Percentiles rank a stretch among this genome's conserved stretches.
Conservation (phyloP, 2,329 filamentous ascomycete species). For the Acephala macrosclerotiorum region DNA sequence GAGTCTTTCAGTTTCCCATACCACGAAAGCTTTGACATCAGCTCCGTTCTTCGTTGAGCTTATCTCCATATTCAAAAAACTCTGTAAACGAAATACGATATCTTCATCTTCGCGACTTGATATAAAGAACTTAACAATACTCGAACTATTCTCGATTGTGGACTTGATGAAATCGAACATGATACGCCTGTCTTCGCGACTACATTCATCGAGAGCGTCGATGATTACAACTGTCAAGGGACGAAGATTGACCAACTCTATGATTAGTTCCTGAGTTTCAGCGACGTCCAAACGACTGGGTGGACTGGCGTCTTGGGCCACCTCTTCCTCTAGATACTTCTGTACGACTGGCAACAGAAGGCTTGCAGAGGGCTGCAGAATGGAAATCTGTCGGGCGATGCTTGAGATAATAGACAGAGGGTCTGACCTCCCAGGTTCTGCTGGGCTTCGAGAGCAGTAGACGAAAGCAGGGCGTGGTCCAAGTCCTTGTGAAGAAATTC, state of each 20-base stretch:
- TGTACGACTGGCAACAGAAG: constrained; percentile 2
- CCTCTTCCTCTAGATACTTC: not conserved
- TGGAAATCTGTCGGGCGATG: constrained; percentile 18
- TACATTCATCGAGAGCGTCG: constrained; percentile 23
- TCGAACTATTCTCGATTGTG: constrained; percentile 19
- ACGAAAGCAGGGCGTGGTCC: constrained; percentile 19
- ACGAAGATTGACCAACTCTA: not conserved
- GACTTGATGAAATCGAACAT: constrained; percentile 22
- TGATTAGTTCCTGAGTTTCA: not conserved
- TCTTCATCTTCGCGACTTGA: constrained; percentile 26
- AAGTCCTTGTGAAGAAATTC: constrained; percentile 6
- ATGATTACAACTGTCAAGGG: not conserved
- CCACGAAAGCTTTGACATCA: constrained; percentile 23
- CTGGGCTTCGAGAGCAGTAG: constrained; percentile 27
- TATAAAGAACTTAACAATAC: constrained; percentile 29
- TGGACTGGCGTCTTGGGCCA: not conserved
- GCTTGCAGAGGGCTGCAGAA: not conserved
- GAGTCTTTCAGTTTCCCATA: constrained; percentile 4
- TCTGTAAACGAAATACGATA: constrained; percentile 18
- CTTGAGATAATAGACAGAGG: constrained; percentile 19
- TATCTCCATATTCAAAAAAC: constrained; percentile 22
- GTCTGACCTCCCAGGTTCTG: constrained; percentile 20
- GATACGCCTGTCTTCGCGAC: constrained; percentile 5
- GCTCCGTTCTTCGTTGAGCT: constrained; percentile 16
- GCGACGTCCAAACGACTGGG: not conserved